A percentile compares a stretch with the other conserved stretches of the same genome.
phyloP scores from a whole-genome alignment of 2,329 filamentous ascomycete genomes.

The Trichoderma sp. region DNA sequence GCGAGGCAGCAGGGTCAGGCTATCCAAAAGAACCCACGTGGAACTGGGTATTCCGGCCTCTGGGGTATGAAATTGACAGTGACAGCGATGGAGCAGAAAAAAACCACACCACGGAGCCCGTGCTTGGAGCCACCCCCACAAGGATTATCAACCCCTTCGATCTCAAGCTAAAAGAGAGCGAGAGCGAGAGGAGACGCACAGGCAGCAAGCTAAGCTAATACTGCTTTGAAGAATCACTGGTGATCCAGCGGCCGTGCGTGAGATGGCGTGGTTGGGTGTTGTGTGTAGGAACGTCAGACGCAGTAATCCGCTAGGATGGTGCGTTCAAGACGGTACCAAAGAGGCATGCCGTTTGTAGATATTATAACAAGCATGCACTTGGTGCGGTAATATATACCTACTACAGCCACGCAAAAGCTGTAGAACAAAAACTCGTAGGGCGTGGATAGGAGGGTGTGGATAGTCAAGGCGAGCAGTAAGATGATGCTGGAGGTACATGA shows the following conservation, averaged over 20 bases:
- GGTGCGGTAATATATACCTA: background rate
- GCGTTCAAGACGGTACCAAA: background rate
- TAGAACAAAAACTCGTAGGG: background rate
- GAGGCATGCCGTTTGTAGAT: background rate
- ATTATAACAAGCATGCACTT: background rate
- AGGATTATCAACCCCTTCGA: conserved; percentile 3
- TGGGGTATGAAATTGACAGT: conserved; percentile 24
- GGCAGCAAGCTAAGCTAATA: background rate
- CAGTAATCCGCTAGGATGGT: background rate
- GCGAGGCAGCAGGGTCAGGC: conserved; percentile 13
- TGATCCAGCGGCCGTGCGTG: background rate
- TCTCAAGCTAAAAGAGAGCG: background rate
- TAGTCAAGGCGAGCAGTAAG: conserved; percentile 12
- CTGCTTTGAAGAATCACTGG: background rate
- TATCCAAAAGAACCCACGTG: conserved; percentile 16
- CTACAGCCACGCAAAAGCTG: background rate
- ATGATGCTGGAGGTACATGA: background rate
- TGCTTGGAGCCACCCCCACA: conserved; percentile 18
- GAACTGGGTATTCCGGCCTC: conserved; percentile 16
- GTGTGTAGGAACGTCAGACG: background rate
- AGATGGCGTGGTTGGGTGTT: background rate
- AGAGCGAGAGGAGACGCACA: background rate
- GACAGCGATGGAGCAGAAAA: conserved; percentile 14
- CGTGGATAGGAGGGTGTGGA: conserved; percentile 12
- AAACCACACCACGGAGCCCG: conserved; percentile 17